Evolutionary conservation across 495 filamentous ascomycete genomes (phyloP).

Genomic region (Extremus antarcticus): DNA sequence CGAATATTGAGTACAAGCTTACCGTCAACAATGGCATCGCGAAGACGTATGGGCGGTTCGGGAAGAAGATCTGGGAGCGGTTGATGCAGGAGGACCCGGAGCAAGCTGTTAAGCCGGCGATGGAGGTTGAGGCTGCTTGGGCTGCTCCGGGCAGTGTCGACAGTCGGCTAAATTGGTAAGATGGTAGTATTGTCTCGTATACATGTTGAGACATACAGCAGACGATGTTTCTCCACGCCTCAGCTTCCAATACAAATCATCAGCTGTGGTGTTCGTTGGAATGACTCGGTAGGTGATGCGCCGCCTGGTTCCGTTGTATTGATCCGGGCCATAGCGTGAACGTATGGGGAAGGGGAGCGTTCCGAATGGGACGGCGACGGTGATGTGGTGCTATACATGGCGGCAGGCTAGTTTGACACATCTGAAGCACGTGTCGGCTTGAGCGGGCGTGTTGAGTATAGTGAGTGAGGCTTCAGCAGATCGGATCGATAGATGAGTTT

Average conservation of each 20-base stretch:
- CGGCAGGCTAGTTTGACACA: too few species aligned
- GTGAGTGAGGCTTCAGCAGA: too few species aligned
- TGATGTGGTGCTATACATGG: too few species aligned
- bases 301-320: too few species aligned
- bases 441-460: too few species aligned
- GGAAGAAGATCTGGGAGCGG: not conserved
- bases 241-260: not conserved
- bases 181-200: not conserved
- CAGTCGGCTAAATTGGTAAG: not conserved
- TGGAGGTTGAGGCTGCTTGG: not conserved
- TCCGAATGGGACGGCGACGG: too few species aligned
- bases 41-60: not conserved
- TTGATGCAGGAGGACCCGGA: not conserved
- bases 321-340: not conserved
- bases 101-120: not conserved
- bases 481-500: too few species aligned
- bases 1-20: not conserved
- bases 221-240: not conserved
- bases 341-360: not conserved
- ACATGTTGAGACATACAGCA: not conserved
- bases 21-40: not conserved
- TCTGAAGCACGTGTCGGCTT: too few species aligned
- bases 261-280: not conserved
- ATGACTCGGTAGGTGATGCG: not conserved
- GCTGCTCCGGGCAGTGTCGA: not conserved